A percentile compares a stretch with the other conserved stretches of the same genome.
phyloP scores from a whole-genome alignment of 176 grass and related monocot species.

The Poa annua region DNA sequence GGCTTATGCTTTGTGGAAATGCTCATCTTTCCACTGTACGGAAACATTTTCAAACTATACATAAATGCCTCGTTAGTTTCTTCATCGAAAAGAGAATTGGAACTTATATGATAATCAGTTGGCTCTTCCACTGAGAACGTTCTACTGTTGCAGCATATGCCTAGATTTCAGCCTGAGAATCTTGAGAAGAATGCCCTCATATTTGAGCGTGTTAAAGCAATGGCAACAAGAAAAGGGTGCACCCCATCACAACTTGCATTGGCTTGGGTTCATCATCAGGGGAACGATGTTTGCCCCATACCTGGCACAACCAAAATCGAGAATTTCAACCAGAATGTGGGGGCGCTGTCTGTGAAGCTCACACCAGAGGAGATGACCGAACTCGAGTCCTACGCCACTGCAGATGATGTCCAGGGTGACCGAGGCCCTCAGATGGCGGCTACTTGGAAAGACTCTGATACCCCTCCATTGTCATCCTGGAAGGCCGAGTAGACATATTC shows the following conservation, averaged over 20 bases:
- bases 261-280: constrained; percentile 72
- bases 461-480: too few species aligned
- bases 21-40: too few species aligned
- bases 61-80: too few species aligned
- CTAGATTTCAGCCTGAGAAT: constrained; percentile 64
- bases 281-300: constrained; percentile 71
- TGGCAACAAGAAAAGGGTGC: constrained; percentile 63
- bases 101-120: too few species aligned
- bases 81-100: too few species aligned
- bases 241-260: constrained; percentile 57
- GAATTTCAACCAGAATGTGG: constrained; percentile 66
- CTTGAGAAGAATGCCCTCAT: constrained; percentile 49
- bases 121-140: too few species aligned
- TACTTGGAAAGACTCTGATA: too few species aligned
- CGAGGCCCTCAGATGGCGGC: neutral
- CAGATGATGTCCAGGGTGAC: constrained; percentile 40
- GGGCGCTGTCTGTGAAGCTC: constrained; percentile 60
- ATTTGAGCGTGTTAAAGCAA: constrained; percentile 55
- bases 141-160: neutral
- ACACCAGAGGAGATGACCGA: constrained; percentile 54
- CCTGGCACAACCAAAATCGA: constrained; percentile 67
- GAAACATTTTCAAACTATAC: too few species aligned
- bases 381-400: constrained; percentile 46
- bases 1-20: too few species aligned
- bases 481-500: too few species aligned